Percentiles rank a stretch among this genome's conserved stretches.
Evolutionary conservation across 768 basidiomycete species (phyloP).

Genomic region (Mycena maculata): DNA sequence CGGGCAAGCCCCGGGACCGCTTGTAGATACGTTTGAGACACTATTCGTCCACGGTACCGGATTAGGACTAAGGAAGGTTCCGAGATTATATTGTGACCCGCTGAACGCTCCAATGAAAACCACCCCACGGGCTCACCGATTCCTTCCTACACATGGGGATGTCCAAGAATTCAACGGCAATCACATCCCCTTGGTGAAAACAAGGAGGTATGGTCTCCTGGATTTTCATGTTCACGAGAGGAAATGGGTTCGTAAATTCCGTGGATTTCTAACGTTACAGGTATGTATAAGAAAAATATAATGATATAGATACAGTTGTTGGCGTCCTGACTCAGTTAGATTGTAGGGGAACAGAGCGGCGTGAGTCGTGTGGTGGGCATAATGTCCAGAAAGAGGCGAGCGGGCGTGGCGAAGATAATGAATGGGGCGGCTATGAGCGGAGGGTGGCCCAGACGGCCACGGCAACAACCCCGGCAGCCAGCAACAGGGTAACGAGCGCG

Average conservation of each 20-base stretch:
- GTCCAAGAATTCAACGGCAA: no score
- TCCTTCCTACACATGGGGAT: no score
- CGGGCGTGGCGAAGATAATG: not conserved
- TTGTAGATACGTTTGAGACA: not conserved
- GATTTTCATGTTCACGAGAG: no score
- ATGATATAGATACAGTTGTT: constrained; percentile 31
- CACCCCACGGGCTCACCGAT: no score
- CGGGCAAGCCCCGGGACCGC: no score
- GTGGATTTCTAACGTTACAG: constrained; percentile 22
- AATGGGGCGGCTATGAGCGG: not conserved
- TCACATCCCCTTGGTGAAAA: no score
- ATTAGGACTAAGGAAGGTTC: no score
- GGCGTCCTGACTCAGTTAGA: constrained; percentile 13
- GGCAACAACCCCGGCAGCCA: constrained; percentile 48
- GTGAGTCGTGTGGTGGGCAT: not conserved
- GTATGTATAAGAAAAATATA: constrained; percentile 16
- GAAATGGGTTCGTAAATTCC: not conserved
- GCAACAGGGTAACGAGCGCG: constrained; percentile 61
- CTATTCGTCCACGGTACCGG: not conserved
- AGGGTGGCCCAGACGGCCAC: constrained; percentile 46
- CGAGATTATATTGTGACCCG: no score
- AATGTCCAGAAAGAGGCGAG: not conserved
- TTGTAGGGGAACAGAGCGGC: not conserved
- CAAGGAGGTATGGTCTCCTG: no score
- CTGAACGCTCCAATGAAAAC: no score